Evolutionary conservation across 345 rosid genomes (phyloP), one percentile per base, ranked within the genome.

Genomic region (Garcia nutans): DNA sequence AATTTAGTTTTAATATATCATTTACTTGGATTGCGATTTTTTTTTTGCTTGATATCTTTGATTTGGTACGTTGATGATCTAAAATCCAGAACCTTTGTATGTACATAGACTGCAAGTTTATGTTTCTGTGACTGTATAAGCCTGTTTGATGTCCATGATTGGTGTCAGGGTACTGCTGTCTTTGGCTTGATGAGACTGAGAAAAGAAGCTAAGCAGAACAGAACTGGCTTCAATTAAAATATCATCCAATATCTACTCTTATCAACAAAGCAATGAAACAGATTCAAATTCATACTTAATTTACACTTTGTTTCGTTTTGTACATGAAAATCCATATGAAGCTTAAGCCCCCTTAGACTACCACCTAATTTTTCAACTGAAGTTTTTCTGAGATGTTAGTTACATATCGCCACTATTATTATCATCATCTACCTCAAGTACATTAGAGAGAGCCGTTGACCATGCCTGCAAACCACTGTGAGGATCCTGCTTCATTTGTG

Each of bases 381-480:
- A 58, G 26, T 23, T 68, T n/a, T 75, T 57, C 54, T 26, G 44
- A 57, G 31, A 42, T 41, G 57, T 44, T 41, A 41, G 15, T 63
- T 33, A 62, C 71, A 69, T 55, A 63, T 80, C 82, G 28, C 69
- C 71, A 33, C 78, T 79, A 19, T 71, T 65, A 73, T 72, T 66
- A 65, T 81, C 83, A 55, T 77, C 73, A 22, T 79, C 81, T 63
- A 76, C 72, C 3, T 84, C 87, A 44, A 89, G 82, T 12, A 89
- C 85, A n/a, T 89, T 81, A 9, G 87, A 88, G 45, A 91, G 89
- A 7, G 89, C 80, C 1, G 80, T 73, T 64, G 88, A 54, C 94
- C 96, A 93, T 24, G 87, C 79, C 62, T 79, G 84, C 60, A 87
- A 57, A 62, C 96, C 94, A 64, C 76, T 79, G 73, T 70, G 77